Conservation (phyloP, 352 stramenopile species). For the Phytophthora ohioensis region DNA sequence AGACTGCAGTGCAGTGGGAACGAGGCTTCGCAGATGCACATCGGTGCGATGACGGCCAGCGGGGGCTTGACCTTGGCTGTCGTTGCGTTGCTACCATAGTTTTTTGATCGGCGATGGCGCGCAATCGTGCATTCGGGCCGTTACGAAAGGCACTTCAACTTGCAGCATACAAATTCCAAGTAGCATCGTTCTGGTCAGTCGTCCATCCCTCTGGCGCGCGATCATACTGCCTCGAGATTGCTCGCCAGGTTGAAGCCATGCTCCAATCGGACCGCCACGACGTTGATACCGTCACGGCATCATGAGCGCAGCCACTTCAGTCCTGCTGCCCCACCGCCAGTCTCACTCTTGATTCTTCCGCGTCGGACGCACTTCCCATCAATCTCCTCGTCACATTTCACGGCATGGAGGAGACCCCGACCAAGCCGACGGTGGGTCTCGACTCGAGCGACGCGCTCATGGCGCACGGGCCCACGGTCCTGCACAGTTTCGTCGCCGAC, state of each 20-base stretch:
- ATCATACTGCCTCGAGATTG: no score
- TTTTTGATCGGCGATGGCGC: no score
- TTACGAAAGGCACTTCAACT: not conserved
- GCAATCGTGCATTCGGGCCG: no score
- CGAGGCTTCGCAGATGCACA: not conserved
- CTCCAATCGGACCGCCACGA: no score
- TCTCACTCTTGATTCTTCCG: no score
- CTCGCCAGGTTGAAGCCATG: no score
- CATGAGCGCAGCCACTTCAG: no score
- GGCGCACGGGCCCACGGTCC: constrained; percentile 31
- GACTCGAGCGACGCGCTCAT: constrained; percentile 32
- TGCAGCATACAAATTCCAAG: constrained; percentile 2
- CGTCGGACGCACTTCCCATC: no score
- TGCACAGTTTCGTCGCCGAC: constrained; percentile 33
- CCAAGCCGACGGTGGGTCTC: constrained; percentile 14
- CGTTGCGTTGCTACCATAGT: not conserved
- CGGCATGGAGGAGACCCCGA: no score
- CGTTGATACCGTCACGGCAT: no score
- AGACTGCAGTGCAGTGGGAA: not conserved
- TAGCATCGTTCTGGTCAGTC: not conserved
- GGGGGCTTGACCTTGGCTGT: not conserved
- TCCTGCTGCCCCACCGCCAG: no score
- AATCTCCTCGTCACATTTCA: not conserved
- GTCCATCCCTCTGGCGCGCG: no score
- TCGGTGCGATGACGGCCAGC: not conserved